Evolutionary conservation across 805 yeast species (phyloP), one percentile per base, ranked within the genome.

Genomic region (Saturnispora sanitii): DNA sequence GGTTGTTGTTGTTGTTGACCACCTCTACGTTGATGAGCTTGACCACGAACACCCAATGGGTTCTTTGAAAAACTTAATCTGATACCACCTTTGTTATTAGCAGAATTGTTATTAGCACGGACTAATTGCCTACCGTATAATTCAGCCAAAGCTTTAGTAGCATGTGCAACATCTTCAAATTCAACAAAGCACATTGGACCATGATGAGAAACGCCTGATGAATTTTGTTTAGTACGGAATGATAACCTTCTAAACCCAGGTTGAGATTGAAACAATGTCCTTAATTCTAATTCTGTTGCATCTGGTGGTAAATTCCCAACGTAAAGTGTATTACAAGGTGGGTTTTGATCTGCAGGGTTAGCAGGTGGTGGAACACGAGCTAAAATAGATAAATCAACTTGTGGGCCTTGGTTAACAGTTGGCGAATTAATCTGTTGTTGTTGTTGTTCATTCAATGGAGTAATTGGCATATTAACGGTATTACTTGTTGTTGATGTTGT

Each of bases 171-270:
- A 59, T 90, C 96, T 52, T 92, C 98, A 65, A 92, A 92, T 66
- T 92, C 98, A 41, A 92, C 98, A 69, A 92, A 92, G 62, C 98
- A 92, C 97, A 92, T 92, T 41, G 98, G 98, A 4, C 98, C 97
- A 64, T 82, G 94, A 49, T 75, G 73, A 33, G 68, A 67, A 36
- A 58, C 56, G 3, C 57, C 52, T 12, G 53, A 51, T 13, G 55
- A 50, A 29, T 49, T 48, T 40, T 54, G 59, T 61, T 87, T 86
- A 15, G 94, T 88, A 52, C 96, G 73, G 68, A 92, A 92, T 16
- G 95, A 83, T 39, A 92, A 70, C 41, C 98, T 70, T 57, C 95
- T 80, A 67, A 92, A 92, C 2, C 98, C 98, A 45, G 80, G 77
- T 55, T 90, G 95, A 6, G 84, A 81, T 29, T 92, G 73, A 58